Evolutionary conservation across 2,329 filamentous ascomycete genomes (phyloP).

Genomic region (Teratosphaeria pseudoeucalypti): DNA sequence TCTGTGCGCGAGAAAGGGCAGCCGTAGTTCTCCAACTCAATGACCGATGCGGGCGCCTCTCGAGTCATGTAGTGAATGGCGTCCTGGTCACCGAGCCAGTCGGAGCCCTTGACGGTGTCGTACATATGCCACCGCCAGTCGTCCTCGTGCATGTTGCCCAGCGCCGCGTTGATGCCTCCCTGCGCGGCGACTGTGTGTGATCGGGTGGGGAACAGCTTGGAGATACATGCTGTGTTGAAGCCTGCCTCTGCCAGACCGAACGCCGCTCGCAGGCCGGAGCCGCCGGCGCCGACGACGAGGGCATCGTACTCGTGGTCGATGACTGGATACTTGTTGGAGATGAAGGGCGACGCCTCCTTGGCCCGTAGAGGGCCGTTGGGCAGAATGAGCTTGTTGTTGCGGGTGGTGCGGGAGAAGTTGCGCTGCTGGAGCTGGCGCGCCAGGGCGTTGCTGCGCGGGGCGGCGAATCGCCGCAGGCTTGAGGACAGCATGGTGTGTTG

Average conservation of each 20-base stretch:
- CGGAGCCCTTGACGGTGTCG: slow-evolving; percentile 93
- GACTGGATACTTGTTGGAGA: slow-evolving; percentile 85
- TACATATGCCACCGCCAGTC: slow-evolving; percentile 99
- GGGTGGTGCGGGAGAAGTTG: slow-evolving; percentile 76
- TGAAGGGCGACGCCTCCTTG: slow-evolving; percentile 80
- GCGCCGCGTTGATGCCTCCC: slow-evolving; percentile 77
- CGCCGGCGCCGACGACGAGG: slow-evolving; percentile 79
- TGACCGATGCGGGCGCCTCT: slow-evolving; percentile 81
- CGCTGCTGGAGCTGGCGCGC: slow-evolving; percentile 30
- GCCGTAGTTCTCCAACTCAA: slow-evolving; percentile 94
- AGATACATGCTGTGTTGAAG: slow-evolving; percentile 82
- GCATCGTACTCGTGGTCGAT: slow-evolving; percentile 99
- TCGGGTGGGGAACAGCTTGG: slow-evolving; percentile 76
- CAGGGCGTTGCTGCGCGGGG: slow-evolving; percentile 16
- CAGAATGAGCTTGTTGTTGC: slow-evolving; percentile 74
- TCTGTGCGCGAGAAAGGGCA: slow-evolving; percentile 95
- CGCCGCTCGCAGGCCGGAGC: slow-evolving; percentile 69
- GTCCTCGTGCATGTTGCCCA: slow-evolving; percentile 95
- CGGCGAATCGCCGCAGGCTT: slow-evolving; percentile 25
- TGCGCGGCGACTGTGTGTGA: slow-evolving; percentile 68
- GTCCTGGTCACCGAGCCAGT: slow-evolving; percentile 96
- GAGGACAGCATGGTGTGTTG: slow-evolving; percentile 24
- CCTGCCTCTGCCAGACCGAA: slow-evolving; percentile 81
- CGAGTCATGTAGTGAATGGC: slow-evolving; percentile 98
- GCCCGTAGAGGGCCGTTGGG: slow-evolving; percentile 71